Evolutionary conservation across 768 basidiomycete species (phyloP).

Genomic region (Rhizopogon vulgaris): DNA sequence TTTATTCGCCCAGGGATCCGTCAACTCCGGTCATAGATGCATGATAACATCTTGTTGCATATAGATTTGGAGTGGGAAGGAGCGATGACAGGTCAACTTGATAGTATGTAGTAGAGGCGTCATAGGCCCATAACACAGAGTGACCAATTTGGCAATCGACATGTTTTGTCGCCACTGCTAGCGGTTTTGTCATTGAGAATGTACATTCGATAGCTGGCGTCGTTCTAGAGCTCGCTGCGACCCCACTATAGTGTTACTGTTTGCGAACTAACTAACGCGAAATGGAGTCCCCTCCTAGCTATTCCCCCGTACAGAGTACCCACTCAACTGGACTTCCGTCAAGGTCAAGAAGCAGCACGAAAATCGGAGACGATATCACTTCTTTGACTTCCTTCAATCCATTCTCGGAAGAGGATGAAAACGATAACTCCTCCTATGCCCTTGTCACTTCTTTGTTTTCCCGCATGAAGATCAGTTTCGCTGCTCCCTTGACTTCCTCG

Average conservation of each 20-base stretch:
- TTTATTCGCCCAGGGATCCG: conserved; percentile 24
- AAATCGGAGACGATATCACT: conserved; percentile 52
- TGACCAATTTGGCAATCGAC: background rate
- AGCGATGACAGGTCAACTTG: too few relatives aligned
- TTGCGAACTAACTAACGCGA: too few relatives aligned
- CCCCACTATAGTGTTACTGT: too few relatives aligned
- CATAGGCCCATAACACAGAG: background rate
- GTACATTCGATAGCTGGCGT: background rate
- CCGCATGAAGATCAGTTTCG: conserved; percentile 73
- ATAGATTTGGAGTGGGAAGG: background rate
- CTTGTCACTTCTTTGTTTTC: conserved; percentile 77
- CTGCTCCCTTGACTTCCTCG: conserved; percentile 55
- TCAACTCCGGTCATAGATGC: too few relatives aligned
- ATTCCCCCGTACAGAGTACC: conserved; percentile 22
- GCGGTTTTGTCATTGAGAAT: too few relatives aligned
- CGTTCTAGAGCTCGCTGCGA: background rate
- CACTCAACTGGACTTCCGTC: conserved; percentile 37
- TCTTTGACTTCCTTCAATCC: conserved; percentile 86
- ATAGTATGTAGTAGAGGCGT: background rate
- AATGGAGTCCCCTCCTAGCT: conserved; percentile 30
- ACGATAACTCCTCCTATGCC: conserved; percentile 82
- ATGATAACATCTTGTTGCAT: background rate
- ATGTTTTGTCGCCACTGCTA: too few relatives aligned
- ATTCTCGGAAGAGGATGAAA: conserved; percentile 89
- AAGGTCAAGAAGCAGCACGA: conserved; percentile 59